Base-by-base conservation (phyloP, 352 stramenopile species). In the Hyaloperonospora brassicae region DNA sequence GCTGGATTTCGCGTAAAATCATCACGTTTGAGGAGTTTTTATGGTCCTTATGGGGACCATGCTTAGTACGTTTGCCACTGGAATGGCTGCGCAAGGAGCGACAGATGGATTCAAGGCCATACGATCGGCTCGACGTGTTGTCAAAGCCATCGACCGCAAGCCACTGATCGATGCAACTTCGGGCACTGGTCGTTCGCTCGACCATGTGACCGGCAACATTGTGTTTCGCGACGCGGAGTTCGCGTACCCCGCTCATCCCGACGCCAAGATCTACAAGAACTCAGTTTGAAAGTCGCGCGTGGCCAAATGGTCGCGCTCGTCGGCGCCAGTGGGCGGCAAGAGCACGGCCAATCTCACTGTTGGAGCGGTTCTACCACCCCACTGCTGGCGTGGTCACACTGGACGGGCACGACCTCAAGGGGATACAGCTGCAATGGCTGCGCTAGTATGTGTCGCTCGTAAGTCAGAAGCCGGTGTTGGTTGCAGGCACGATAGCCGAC, bases 11-110 rank as follows among this genome's bases (percentile, higher is more conserved):
- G 12, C 47, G 81, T 17, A 62, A 58, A 11, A 72, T 70, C 34
- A 69, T 87, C 40, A 72, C 64, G n/a, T 93, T 93, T 49, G 58
- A 86, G 44, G 59, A 84, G 31, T 73, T 93, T 47, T 77, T 91
- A 81, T 79, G 59, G 76, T 82, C 27, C 57, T 93, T 9, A 84
- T 89, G 59, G 63, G 77, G 6, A 77, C 89, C 27, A 71, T 89
- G 57, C 67, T 88, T 22, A 80, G 64, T 49, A 69, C 64, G 0
- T 72, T 72, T 42, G 64, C 64, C 4, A 68, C 68, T 11, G 64
- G 64, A 4, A 72, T 68, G 64, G 64, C 64, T 43, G 64, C 64
- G 27, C 64, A 72, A 54, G 60, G 60, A 12, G 60, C 64, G 8
- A 61, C 55, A 9, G 64, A 68, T 44, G 64, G 64, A 52, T 59